phyloP scores from a whole-genome alignment of 176 grass and related monocot species.

The Triticum turgidum region DNA sequence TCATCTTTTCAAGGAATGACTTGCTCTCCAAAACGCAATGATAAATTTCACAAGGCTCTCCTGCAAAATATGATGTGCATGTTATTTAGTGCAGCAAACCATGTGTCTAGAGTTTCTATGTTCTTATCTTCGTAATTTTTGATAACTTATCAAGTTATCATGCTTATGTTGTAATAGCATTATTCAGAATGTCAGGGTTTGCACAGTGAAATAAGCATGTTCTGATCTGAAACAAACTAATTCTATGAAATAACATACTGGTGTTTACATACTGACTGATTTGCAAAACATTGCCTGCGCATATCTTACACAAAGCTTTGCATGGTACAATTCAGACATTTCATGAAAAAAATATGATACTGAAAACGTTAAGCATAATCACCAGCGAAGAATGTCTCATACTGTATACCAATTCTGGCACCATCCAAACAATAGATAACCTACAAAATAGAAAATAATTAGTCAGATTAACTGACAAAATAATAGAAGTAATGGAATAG shows the following conservation, averaged over 20 bases:
- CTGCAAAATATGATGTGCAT: conserved; percentile 48
- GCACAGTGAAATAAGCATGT: neutral
- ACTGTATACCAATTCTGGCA: conserved; percentile 90
- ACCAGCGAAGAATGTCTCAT: conserved; percentile 95
- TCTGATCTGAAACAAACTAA: conserved; percentile 2
- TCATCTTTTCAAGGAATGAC: conserved; percentile 99
- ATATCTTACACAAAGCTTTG: neutral
- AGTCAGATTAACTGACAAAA: conserved; percentile 16
- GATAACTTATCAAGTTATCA: neutral
- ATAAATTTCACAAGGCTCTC: conserved; percentile 92
- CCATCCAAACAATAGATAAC: conserved; percentile 92
- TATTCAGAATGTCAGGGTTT: conserved; percentile 15
- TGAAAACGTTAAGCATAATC: conserved; percentile 27
- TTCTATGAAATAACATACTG: neutral
- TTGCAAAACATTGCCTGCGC: neutral
- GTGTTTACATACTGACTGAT: neutral
- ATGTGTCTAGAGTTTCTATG: conserved; percentile 5
- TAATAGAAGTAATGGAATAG: conserved; percentile 2
- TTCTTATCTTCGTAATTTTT: neutral
- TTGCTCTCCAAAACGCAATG: conserved; percentile 97
- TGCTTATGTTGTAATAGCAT: conserved; percentile 4
- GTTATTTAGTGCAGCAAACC: conserved; percentile 9
- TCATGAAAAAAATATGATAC: conserved; percentile 14
- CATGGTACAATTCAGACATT: neutral
- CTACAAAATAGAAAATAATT: conserved; percentile 38